These are phyloP conservation scores for Rubroboletus satanas DNA, from an alignment of 768 basidiomycete genomes.

Conservation along the genomic window DNA sequence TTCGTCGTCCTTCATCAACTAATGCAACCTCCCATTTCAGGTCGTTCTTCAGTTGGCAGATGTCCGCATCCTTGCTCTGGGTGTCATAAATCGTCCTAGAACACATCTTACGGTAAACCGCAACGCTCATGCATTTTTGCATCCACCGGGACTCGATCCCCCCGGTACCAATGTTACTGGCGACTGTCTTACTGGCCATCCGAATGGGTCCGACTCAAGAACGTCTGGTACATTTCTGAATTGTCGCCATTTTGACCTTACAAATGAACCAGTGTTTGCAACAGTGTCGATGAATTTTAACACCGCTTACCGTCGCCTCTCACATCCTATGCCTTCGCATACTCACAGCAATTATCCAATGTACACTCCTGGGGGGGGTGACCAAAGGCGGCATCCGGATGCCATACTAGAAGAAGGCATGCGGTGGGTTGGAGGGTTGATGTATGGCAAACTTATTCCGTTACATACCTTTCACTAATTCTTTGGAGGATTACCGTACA, in stretches of 20 bases:
- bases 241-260: not conserved
- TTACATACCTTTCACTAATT: slow-evolving; percentile 6
- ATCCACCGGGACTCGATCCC: slow-evolving; percentile 60
- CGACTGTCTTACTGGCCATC: not conserved
- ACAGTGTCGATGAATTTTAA: slow-evolving; percentile 3
- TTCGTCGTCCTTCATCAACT: slow-evolving; percentile 5
- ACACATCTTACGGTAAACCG: slow-evolving; percentile 55
- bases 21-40: slow-evolving; percentile 33
- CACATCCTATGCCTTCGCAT: slow-evolving; percentile 52
- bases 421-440: slow-evolving; percentile 69
- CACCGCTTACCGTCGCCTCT: slow-evolving; percentile 41
- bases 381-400: slow-evolving; percentile 58
- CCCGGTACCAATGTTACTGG: slow-evolving; percentile 11
- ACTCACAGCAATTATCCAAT: slow-evolving; percentile 66
- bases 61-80: slow-evolving; percentile 68
- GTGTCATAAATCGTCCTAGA: slow-evolving; percentile 56
- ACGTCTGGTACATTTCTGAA: not conserved
- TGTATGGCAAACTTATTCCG: slow-evolving; percentile 40
- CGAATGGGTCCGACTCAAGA: slow-evolving; percentile 4
- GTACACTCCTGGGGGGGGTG: slow-evolving; percentile 65
- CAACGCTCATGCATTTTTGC: slow-evolving; percentile 65
- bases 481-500: slow-evolving; percentile 57
- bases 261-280: not conserved
- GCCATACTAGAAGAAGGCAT: slow-evolving; percentile 55
- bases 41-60: slow-evolving; percentile 67